Evolutionary conservation across 768 basidiomycete species (phyloP), one percentile per base, ranked within the genome.

Genomic region (Cystobasidiopsis lactophilus): DNA sequence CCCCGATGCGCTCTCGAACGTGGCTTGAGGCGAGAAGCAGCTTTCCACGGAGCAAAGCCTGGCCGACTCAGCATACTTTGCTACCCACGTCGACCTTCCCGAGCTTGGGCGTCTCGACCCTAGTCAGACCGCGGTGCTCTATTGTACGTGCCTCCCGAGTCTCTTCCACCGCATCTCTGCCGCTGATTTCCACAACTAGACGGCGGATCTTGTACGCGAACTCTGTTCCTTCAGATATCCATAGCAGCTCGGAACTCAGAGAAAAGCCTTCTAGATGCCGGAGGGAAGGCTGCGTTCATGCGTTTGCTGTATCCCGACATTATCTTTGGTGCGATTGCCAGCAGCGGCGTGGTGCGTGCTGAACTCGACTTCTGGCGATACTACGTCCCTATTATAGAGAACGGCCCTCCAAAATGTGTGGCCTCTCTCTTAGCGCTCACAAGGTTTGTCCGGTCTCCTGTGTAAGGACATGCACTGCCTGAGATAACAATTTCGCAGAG

Each of bases 201-300:
- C n/a, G 14, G 3, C 19, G 33, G 39, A 21, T 53, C 44, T n/a
- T n/a, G n/a, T n/a, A n/a, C n/a, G n/a, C n/a, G n/a, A n/a, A n/a
- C n/a, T n/a, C n/a, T n/a, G n/a, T n/a, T n/a, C n/a, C n/a, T n/a
- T n/a, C n/a, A n/a, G n/a, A n/a, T n/a, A n/a, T n/a, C n/a, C n/a
- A n/a, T n/a, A n/a, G n/a, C n/a, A n/a, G n/a, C n/a, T n/a, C n/a
- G n/a, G n/a, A n/a, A n/a, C n/a, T n/a, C n/a, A n/a, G n/a, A n/a
- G n/a, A n/a, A n/a, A n/a, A n/a, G n/a, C n/a, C n/a, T n/a, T n/a
- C n/a, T n/a, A n/a, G n/a, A 56, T 26, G 86, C 86, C 10, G 89
- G 89, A 54, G 89, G 86, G 5, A 78, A 86, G 13, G 79, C 86
- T 0, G 89, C 88, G 0, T 84, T 91, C 61, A 85, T 91, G 80